These are phyloP conservation scores for Breviolum minutum DNA, from an alignment of 73 alveolate genomes.

Conservation along the genomic window DNA sequence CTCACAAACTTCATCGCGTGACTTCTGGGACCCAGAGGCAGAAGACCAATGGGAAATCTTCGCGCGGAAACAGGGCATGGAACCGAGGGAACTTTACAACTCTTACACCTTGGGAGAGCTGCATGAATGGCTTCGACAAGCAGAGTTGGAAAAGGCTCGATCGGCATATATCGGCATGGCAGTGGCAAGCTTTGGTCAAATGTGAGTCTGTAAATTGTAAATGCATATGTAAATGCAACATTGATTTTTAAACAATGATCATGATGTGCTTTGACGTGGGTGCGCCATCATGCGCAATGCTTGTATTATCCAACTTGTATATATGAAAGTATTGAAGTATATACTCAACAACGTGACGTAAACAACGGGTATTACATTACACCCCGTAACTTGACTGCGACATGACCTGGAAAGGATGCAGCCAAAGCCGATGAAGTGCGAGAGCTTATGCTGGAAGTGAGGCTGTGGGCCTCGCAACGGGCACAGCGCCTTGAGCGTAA, in stretches of 20 bases:
- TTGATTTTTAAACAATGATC: neutral
- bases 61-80: slow-evolving; percentile 90
- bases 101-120: slow-evolving; percentile 66
- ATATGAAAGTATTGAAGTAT: no score
- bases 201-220: no score
- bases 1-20: neutral
- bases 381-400: no score
- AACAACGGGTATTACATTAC: neutral
- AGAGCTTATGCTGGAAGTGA: slow-evolving; percentile 51
- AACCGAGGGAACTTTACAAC: slow-evolving; percentile 75
- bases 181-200: no score
- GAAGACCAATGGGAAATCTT: slow-evolving; percentile 90
- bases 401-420: neutral
- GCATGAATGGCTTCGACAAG: slow-evolving; percentile 73
- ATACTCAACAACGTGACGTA: neutral
- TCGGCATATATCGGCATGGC: no score
- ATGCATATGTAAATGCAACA: neutral
- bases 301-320: neutral
- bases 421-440: neutral
- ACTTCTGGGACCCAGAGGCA: neutral
- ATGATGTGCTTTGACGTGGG: no score
- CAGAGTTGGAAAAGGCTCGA: slow-evolving; percentile 34
- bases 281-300: no score
- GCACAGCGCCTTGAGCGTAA: slow-evolving; percentile 19
- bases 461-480: slow-evolving; percentile 92